Percentiles rank a stretch among this genome's conserved stretches.
These are phyloP conservation scores for Scheffersomyces parashehatae DNA, from an alignment of 1,139 yeast species.

Conservation along the genomic window DNA sequence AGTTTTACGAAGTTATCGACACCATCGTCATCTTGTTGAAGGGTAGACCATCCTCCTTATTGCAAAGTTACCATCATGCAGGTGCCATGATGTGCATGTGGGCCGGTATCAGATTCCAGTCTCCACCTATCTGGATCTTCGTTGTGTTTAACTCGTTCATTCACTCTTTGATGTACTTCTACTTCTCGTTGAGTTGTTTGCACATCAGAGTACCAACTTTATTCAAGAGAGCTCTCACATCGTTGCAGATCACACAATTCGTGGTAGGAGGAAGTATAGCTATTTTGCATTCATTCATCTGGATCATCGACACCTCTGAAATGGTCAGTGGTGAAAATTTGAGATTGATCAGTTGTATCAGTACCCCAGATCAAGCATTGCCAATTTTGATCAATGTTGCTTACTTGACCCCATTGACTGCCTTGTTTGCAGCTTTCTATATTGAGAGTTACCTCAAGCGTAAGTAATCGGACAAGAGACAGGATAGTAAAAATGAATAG, in stretches of 20 bases:
- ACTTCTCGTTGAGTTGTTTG: constrained; percentile 65
- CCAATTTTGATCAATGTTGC: constrained; percentile 64
- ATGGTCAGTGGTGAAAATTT: constrained; percentile 23
- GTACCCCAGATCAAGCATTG: constrained; percentile 61
- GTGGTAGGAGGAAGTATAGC: constrained; percentile 72
- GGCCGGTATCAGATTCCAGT: constrained; percentile 71
- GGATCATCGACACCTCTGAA: constrained; percentile 50
- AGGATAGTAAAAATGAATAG: no score
- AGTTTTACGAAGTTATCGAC: constrained; percentile 73
- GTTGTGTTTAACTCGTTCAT: constrained; percentile 78
- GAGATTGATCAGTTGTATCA: constrained; percentile 53
- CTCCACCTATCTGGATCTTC: constrained; percentile 82
- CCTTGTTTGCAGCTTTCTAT: constrained; percentile 69
- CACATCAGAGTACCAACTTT: constrained; percentile 59
- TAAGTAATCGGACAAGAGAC: constrained; percentile 1
- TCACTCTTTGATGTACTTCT: constrained; percentile 75
- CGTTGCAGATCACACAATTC: constrained; percentile 72
- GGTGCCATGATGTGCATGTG: constrained; percentile 87
- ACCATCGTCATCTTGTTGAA: constrained; percentile 67
- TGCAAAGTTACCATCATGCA: constrained; percentile 78
- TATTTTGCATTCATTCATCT: constrained; percentile 59
- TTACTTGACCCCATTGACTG: constrained; percentile 70
- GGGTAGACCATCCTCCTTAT: constrained; percentile 66
- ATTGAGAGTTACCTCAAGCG: constrained; percentile 58
- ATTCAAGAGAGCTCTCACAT: constrained; percentile 62